Evolutionary conservation across 768 basidiomycete genomes (phyloP).

Genomic region (Cytidiella melzeri): DNA sequence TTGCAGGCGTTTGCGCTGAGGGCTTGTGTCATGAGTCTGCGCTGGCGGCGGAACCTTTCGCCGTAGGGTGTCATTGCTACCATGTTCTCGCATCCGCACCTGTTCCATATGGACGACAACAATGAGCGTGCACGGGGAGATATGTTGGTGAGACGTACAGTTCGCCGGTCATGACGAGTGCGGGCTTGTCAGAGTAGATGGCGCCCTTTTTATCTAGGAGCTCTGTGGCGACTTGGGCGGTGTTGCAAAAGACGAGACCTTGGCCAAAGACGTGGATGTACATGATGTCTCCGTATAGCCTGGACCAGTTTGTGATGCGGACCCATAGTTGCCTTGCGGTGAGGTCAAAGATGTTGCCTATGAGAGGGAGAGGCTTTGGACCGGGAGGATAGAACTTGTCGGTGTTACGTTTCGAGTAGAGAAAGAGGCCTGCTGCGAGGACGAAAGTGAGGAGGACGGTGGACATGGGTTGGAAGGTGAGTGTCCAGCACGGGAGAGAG

Average conservation of each 20-base stretch:
- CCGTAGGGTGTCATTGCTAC: slow-evolving; percentile 65
- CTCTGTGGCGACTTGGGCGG: slow-evolving; percentile 50
- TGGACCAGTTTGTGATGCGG: slow-evolving; percentile 53
- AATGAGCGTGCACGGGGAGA: background rate
- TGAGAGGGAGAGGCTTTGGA: slow-evolving; percentile 55
- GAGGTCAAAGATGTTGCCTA: slow-evolving; percentile 62
- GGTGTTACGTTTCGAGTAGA: slow-evolving; percentile 12
- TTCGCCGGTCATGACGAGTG: slow-evolving; percentile 63
- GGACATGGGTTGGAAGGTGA: slow-evolving; percentile 2
- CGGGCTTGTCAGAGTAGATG: slow-evolving; percentile 72
- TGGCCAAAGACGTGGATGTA: slow-evolving; percentile 63
- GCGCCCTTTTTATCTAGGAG: slow-evolving; percentile 65
- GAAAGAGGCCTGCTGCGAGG: slow-evolving; percentile 13
- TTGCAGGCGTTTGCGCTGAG: slow-evolving; percentile 48
- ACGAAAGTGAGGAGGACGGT: slow-evolving; percentile 12
- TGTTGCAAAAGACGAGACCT: slow-evolving; percentile 62
- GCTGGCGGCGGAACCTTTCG: slow-evolving; percentile 56
- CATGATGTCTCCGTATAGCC: slow-evolving; percentile 56
- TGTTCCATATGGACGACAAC: slow-evolving; percentile 11
- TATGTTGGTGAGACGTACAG: slow-evolving; percentile 38
- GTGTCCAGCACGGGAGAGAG: background rate
- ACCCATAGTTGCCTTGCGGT: slow-evolving; percentile 61
- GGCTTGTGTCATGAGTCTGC: slow-evolving; percentile 61
- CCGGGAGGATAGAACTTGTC: slow-evolving; percentile 50
- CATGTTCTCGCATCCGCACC: slow-evolving; percentile 63